These are phyloP conservation scores for Chamaecrista fasciculata DNA, from an alignment of 306 rosid genomes.

Conservation along the genomic window DNA sequence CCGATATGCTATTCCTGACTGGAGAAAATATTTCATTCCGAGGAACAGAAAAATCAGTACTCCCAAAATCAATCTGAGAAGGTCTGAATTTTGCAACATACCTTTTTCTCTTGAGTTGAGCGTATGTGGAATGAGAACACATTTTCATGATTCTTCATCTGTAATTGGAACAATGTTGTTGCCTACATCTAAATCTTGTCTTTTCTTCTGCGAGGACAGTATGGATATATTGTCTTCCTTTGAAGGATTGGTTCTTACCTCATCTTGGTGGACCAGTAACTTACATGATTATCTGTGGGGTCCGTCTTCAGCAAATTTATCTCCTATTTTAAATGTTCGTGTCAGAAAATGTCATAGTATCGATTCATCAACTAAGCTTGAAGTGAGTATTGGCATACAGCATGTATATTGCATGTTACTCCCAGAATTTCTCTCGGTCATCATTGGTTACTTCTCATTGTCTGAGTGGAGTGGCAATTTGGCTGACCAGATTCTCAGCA, in stretches of 20 bases:
- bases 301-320: constrained; percentile 55
- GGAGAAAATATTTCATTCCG: constrained; percentile 65
- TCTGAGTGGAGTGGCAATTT: constrained; percentile 73
- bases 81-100: constrained; percentile 33
- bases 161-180: constrained; percentile 60
- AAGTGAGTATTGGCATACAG: constrained; percentile 66
- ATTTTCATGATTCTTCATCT: constrained; percentile 90
- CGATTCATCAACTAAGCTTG: constrained; percentile 46
- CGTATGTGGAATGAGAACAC: constrained; percentile 52
- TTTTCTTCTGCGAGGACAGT: constrained; percentile 50
- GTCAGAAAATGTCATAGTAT: constrained; percentile 45
- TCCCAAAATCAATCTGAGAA: constrained; percentile 32
- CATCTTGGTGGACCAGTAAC: constrained; percentile 63
- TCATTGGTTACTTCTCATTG: constrained; percentile 80
- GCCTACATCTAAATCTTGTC: constrained; percentile 56
- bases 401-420: constrained; percentile 88
- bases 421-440: constrained; percentile 78
- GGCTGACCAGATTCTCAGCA: constrained; percentile 30
- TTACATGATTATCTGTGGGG: constrained; percentile 81
- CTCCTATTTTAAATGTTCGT: constrained; percentile 79
- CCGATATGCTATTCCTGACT: constrained; percentile 50
- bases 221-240: constrained; percentile 61
- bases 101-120: constrained; percentile 50
- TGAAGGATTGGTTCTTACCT: constrained; percentile 72
- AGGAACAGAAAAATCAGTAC: constrained; percentile 49